Evolutionary conservation across 441 rosid species (phyloP).

Genomic region (Hura crepitans): DNA sequence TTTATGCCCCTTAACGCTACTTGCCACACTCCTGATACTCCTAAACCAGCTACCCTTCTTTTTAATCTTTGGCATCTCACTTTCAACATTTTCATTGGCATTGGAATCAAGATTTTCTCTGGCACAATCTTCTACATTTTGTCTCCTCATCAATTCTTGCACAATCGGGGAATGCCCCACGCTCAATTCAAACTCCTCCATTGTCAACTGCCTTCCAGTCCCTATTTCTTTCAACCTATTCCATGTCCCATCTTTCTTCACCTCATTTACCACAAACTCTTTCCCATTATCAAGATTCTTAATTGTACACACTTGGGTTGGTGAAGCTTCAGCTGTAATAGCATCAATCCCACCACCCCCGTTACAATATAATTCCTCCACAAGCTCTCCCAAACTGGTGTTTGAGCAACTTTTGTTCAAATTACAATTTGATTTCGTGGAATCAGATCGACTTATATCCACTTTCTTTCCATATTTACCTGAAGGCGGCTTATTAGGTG

Average conservation of each 20-base stretch:
- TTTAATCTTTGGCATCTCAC: constrained; percentile 43
- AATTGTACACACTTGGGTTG: constrained; percentile 51
- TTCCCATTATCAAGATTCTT: constrained; percentile 89
- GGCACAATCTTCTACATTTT: constrained; percentile 71
- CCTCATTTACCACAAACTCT: constrained; percentile 85
- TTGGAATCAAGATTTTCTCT: constrained; percentile 45
- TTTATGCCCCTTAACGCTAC: constrained; percentile 52
- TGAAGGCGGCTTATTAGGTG: constrained; percentile 44
- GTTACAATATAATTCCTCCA: constrained; percentile 36
- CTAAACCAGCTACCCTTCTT: constrained; percentile 80
- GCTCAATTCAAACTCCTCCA: constrained; percentile 86
- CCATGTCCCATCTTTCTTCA: constrained; percentile 80
- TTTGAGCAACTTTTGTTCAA: constrained; percentile 18
- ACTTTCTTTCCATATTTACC: constrained; percentile 36
- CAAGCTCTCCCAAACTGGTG: constrained; percentile 32
- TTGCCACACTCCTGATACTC: constrained; percentile 71
- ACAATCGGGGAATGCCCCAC: constrained; percentile 96
- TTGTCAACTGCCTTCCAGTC: constrained; percentile 79
- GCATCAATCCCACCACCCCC: constrained; percentile 23
- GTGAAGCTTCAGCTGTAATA: background rate
- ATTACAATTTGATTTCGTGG: constrained; percentile 25
- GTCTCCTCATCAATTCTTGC: constrained; percentile 95
- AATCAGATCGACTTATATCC: constrained; percentile 34
- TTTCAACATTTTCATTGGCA: constrained; percentile 34
- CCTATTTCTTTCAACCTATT: constrained; percentile 85